These are phyloP conservation scores for Neocallimastix lanati DNA, from an alignment of 192 early-diverging fungal species.

Conservation along the genomic window DNA sequence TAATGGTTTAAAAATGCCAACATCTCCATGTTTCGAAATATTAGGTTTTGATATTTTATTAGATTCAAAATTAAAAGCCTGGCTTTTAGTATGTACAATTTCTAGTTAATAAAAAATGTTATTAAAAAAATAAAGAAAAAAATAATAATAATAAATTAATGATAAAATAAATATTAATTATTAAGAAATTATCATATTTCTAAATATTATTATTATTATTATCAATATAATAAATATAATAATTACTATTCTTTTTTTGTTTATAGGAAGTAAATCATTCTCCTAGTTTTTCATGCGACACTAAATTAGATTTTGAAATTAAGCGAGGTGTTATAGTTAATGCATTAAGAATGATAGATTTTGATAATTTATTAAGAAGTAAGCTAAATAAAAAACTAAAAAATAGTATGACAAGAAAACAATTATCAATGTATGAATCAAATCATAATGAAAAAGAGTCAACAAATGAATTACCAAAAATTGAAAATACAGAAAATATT, in stretches of 20 bases:
- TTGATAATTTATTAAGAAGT: neutral
- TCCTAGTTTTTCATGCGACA: slow-evolving; percentile 34
- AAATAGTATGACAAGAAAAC: no score
- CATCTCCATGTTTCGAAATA: slow-evolving; percentile 32
- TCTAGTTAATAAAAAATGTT: no score
- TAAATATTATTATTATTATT: no score
- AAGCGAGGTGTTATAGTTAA: slow-evolving; percentile 28
- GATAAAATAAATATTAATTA: no score
- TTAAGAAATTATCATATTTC: no score
- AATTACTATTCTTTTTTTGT: no score
- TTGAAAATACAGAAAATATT: neutral
- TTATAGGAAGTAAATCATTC: slow-evolving; percentile 41
- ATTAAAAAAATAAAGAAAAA: no score
- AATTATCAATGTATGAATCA: neutral
- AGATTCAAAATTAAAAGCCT: slow-evolving; percentile 34
- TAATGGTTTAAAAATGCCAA: slow-evolving; percentile 4
- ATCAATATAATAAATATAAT: no score
- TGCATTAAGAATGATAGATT: slow-evolving; percentile 16
- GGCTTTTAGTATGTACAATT: slow-evolving; percentile 20
- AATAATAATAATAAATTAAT: no score
- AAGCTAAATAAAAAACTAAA: neutral
- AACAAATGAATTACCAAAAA: neutral
- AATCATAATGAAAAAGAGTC: neutral
- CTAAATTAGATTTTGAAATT: slow-evolving; percentile 24
- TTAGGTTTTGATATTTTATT: slow-evolving; percentile 42